Conservation (phyloP, 495 filamentous ascomycete genomes). For the Talaromyces borbonicus region DNA sequence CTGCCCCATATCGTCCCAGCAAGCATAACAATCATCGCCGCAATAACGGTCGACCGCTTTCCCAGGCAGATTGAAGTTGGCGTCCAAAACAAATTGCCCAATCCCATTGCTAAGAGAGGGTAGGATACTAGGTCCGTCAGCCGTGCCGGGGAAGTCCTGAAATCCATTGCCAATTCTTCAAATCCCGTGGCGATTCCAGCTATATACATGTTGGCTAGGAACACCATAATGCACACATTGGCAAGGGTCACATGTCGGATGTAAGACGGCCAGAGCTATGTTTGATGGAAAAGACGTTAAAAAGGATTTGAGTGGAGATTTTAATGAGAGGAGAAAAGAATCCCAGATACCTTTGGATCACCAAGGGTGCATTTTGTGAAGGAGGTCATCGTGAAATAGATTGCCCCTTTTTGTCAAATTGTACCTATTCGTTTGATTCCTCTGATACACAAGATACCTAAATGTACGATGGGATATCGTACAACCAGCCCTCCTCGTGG, state of each 20-base stretch:
- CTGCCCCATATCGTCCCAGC: conserved; percentile 26
- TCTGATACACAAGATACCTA: no score
- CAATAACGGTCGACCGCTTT: conserved; percentile 32
- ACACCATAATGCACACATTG: conserved; percentile 28
- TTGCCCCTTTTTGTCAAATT: no score
- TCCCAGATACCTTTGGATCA: not conserved
- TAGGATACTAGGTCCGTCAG: conserved; percentile 24
- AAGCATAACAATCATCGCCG: conserved; percentile 30
- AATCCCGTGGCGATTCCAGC: conserved; percentile 28
- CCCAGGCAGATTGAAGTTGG: conserved; percentile 41
- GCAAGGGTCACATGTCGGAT: conserved; percentile 24
- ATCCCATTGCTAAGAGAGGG: conserved; percentile 26
- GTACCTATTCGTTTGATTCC: no score
- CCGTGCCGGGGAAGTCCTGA: conserved; percentile 16
- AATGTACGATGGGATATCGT: no score
- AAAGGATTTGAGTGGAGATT: not conserved
- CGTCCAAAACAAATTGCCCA: conserved; percentile 38
- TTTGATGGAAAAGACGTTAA: not conserved
- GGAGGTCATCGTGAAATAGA: no score
- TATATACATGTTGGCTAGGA: conserved; percentile 32
- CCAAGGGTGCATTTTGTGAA: not conserved
- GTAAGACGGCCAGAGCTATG: conserved; percentile 3
- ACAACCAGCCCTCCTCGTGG: no score
- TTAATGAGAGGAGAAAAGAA: not conserved
- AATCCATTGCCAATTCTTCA: conserved; percentile 19